Base-by-base conservation (phyloP, 176 grass and related monocot genomes). In the Phyllostachys edulis region DNA sequence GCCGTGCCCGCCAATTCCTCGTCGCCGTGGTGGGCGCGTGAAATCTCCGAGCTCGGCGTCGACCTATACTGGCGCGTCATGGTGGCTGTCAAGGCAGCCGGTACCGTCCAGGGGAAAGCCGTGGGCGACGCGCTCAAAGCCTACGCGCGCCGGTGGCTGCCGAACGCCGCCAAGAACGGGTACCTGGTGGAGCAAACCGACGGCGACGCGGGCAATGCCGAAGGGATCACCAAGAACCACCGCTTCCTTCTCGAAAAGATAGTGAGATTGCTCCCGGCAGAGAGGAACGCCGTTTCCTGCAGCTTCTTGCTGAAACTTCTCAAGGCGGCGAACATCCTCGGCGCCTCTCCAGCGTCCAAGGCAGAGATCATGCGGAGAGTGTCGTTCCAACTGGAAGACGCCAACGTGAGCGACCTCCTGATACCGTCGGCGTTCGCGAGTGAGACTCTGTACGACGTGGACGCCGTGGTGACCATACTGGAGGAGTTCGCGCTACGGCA, bases 61-160 rank as follows among this genome's bases (percentile, higher is more conserved):
- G 94, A 92, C 71, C 85, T 91, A 17, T 97, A 90, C 82, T 94
- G 94, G 89, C 84, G 94, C 51, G 78, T 97, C 69, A 94, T 97
- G 89, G 82, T 92, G 44, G 85, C 89, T 26, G 89, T 94, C n/a
- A 97, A 90, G 78, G 92, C 91, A 5, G 76, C 87, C 0, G 89
- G 91, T 3, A 66, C 76, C 71, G 87, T 97, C 7, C 42, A 57
- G 4, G 78, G n/a, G 2, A 75, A 80, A 63, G 77, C 52, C 74
- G 12, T 94, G 8, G 89, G 91, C 47, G 90, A 92, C 57, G 79
- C 89, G 51, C 81, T 97, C 55, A 82, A 65, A 49, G 38, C 79
- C 39, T 97, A 97, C 37, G 82, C 89, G 11, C 69, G 68, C 12
- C 80, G 80, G 51, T 92, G 94, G 91, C 78, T 97, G 70, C 91